Percentiles rank a stretch among this genome's conserved stretches.
phyloP scores from a whole-genome alignment of 2,329 filamentous ascomycete species.

The Colletotrichum shisoi region DNA sequence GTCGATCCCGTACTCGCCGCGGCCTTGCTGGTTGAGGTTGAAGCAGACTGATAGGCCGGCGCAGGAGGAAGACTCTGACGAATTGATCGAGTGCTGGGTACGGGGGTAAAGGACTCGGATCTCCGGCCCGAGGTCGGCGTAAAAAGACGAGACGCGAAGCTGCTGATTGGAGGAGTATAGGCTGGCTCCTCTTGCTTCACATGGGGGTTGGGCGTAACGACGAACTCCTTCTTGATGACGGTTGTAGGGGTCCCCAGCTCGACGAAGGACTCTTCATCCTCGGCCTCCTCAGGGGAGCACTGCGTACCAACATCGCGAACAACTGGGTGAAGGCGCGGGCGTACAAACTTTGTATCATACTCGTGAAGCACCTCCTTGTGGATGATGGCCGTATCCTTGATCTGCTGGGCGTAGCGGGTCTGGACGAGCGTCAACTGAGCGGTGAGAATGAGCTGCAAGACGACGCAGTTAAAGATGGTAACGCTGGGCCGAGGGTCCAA shows the following conservation, averaged over 20 bases:
- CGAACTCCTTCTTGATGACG: conserved; percentile 77
- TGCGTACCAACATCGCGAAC: conserved; percentile 83
- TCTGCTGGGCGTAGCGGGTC: conserved; percentile 79
- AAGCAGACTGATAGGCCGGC: conserved; percentile 41
- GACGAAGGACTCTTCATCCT: conserved; percentile 55
- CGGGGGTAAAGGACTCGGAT: conserved; percentile 49
- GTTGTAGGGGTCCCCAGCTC: conserved; percentile 63
- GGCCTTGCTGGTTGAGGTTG: conserved; percentile 42
- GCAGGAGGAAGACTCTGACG: conserved; percentile 50
- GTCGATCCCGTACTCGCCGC: conserved; percentile 41
- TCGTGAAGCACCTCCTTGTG: conserved; percentile 93
- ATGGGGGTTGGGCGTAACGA: conserved; percentile 82
- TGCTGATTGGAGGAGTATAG: conserved; percentile 29
- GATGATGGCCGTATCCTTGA: conserved; percentile 82
- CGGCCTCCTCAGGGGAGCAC: conserved; percentile 62
- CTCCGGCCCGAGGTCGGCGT: conserved; percentile 42
- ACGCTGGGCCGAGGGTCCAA: conserved; percentile 84
- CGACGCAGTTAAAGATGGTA: conserved; percentile 82
- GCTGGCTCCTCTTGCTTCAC: conserved; percentile 68
- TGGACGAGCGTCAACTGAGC: conserved; percentile 78
- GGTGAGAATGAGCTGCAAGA: conserved; percentile 78
- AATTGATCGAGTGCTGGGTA: conserved; percentile 44
- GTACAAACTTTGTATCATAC: conserved; percentile 95
- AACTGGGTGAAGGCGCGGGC: conserved; percentile 82
- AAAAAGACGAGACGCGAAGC: conserved; percentile 37